Percentiles rank a stretch among this genome's conserved stretches.
phyloP scores from a whole-genome alignment of 331 rosid species.

The Ulmus americana region DNA sequence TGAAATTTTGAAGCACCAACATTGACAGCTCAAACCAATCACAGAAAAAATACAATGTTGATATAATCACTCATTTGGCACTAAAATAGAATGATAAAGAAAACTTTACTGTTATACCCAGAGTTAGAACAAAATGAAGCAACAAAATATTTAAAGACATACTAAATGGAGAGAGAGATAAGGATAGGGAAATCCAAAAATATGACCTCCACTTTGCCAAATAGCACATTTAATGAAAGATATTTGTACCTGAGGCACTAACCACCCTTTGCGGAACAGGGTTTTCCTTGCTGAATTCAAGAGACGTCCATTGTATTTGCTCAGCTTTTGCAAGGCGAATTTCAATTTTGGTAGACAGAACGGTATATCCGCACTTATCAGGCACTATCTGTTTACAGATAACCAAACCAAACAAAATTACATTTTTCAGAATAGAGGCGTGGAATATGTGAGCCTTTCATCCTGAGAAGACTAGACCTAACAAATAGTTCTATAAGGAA shows the following conservation, averaged over 20 bases:
- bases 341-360: constrained; percentile 78
- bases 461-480: background rate
- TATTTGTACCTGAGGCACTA: constrained; percentile 46
- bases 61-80: no score
- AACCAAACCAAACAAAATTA: constrained; percentile 21
- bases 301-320: constrained; percentile 47
- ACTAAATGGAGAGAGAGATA: no score
- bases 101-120: no score
- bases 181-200: no score
- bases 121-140: no score
- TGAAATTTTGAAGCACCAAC: background rate
- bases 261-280: constrained; percentile 32
- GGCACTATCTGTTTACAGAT: constrained; percentile 52
- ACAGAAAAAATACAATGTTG: background rate
- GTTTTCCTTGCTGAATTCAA: constrained; percentile 49
- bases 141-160: no score
- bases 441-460: constrained; percentile 1
- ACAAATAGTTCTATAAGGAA: background rate
- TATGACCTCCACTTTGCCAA: background rate
- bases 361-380: constrained; percentile 41
- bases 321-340: constrained; percentile 73
- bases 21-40: background rate
- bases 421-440: constrained; percentile 3
- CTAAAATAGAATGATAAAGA: no score
- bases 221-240: background rate